Evolutionary conservation across 306 rosid genomes (phyloP).

Genomic region (Medicago truncatula): DNA sequence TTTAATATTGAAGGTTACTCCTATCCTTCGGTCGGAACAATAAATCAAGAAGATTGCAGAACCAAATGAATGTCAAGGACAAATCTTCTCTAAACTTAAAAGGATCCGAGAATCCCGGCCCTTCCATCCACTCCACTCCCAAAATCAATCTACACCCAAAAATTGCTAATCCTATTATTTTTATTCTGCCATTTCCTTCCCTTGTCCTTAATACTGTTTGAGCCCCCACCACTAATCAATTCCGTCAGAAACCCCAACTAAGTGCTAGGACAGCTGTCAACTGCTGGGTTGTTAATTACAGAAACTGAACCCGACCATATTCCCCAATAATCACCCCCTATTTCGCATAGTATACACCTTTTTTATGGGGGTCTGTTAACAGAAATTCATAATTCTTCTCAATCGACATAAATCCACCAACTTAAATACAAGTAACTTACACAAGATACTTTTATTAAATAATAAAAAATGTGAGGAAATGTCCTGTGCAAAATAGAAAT

Average conservation of each 20-base stretch:
- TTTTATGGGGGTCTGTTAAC: not conserved
- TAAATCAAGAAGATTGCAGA: constrained; percentile 35
- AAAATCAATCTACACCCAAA: constrained; percentile 25
- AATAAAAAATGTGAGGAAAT: constrained; percentile 16
- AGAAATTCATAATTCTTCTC: constrained; percentile 21
- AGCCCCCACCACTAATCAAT: constrained; percentile 13
- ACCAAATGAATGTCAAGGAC: constrained; percentile 16
- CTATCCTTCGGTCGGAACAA: constrained; percentile 23
- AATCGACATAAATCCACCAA: constrained; percentile 24
- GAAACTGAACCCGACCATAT: not conserved
- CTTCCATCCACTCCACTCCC: constrained; percentile 13
- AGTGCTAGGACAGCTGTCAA: constrained; percentile 4
- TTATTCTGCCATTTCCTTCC: constrained; percentile 14
- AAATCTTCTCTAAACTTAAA: constrained; percentile 19
- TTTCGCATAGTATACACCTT: not conserved
- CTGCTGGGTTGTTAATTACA: constrained; percentile 7
- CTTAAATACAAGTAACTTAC: constrained; percentile 32
- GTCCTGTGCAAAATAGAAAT: constrained; percentile 26
- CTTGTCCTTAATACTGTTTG: constrained; percentile 27
- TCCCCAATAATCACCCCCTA: not conserved
- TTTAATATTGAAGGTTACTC: not conserved
- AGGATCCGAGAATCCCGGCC: not conserved
- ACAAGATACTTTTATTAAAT: constrained; percentile 3
- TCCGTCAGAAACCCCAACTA: not conserved
- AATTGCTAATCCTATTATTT: constrained; percentile 8